phyloP scores from a whole-genome alignment of 2,329 filamentous ascomycete genomes.

The Colletotrichum sp. region DNA sequence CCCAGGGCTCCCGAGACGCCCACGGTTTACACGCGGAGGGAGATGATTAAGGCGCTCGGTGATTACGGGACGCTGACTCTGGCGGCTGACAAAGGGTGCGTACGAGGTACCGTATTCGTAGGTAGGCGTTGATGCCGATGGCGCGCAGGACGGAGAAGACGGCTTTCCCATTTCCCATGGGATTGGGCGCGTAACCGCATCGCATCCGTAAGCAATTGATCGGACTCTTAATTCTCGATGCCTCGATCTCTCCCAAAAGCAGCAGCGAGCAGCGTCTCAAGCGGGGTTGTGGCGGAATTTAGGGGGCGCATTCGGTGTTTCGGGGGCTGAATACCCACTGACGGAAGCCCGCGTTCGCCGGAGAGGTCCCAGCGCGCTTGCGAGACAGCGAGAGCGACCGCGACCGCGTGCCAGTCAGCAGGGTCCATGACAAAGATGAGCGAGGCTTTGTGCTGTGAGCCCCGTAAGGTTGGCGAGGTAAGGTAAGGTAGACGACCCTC shows the following conservation, averaged over 20 bases:
- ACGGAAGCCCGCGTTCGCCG: conserved; percentile 6
- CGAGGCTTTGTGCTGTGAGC: background rate
- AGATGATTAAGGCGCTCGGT: background rate
- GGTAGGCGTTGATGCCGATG: background rate
- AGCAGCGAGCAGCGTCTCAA: background rate
- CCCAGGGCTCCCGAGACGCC: background rate
- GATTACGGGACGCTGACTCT: background rate
- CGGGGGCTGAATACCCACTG: background rate
- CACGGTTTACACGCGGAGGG: background rate
- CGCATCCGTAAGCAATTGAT: background rate
- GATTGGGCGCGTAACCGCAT: background rate
- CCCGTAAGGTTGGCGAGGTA: background rate
- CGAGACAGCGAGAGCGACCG: background rate
- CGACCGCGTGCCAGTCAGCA: background rate
- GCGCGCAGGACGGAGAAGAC: background rate
- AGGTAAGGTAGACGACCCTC: background rate
- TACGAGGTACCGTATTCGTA: background rate
- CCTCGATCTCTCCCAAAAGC: background rate
- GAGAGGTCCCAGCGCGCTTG: background rate
- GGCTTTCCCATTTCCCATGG: background rate
- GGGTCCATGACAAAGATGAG: background rate
- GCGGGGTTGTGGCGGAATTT: conserved; percentile 4
- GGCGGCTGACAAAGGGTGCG: conserved; percentile 7
- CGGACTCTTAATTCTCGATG: background rate
- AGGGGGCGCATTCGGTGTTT: background rate